Evolutionary conservation across 31 red algal species (phyloP), one percentile per base, ranked within the genome.

Genomic region (Porphyra umbilicalis): DNA sequence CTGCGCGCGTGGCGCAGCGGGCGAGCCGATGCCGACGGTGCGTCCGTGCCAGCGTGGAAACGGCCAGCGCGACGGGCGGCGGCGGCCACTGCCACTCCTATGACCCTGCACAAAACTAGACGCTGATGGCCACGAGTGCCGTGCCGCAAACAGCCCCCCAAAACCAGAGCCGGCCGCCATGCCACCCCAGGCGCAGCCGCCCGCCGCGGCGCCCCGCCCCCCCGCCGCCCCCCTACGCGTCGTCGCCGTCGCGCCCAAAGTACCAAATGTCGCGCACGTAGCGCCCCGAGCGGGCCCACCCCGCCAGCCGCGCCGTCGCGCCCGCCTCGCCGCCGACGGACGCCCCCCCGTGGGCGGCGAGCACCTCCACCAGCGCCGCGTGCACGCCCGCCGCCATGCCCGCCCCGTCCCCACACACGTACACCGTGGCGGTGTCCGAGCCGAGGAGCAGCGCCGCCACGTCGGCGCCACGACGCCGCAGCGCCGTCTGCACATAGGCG

Each of bases 251-350:
- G 44, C 81, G 75, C 8, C 92, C 92, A 81, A 86, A 87, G 77
- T 82, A 94, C 92, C 92, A 94, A 76, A 94, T 94, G 77, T 94
- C 92, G 16, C 85, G 75, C 15, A 94, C 92, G 38, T 94, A 94
- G 20, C 92, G 79, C 37, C 87, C 76, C 30, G 81, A 40, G n/a
- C 85, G 78, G 18, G 88, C 83, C 33, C 88, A 79, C 35, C 79
- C 25, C 32, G 83, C 83, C 9, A 94, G 35, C 88, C 90, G 77
- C 10, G 46, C 77, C 46, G 83, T 89, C 3, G 87, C 87, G 33
- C 79, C 88, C 34, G 85, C 88, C 39, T 30, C 87, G 36, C 83
- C 86, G 20, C 81, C 88, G 38, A 40, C 6, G 29, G 30, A 11
- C 8, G 84, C 78, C 75, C 87, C 85, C 75, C 85, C 84, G 39